A percentile compares a stretch with the other conserved stretches of the same genome.
These are phyloP conservation scores for Aspergillus sp. DNA, from an alignment of 2,329 filamentous ascomycete genomes.

Conservation along the genomic window DNA sequence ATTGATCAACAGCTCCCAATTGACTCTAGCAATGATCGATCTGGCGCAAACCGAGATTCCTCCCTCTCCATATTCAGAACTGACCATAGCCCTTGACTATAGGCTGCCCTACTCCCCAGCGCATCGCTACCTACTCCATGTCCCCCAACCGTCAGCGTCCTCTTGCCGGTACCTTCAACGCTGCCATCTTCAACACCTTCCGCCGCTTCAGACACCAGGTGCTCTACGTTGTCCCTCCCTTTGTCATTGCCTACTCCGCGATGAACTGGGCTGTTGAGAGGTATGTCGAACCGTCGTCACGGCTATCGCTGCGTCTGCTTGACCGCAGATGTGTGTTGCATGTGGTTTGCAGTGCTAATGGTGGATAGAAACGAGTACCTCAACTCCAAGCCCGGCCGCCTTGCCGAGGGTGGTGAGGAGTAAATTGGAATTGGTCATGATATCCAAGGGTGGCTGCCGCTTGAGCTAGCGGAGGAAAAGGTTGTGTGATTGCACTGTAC, in stretches of 20 bases:
- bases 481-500: slow-evolving; percentile 35
- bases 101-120: slow-evolving; percentile 49
- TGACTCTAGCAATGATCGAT: too few species aligned
- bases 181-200: slow-evolving; percentile 93
- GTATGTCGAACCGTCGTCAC: slow-evolving; percentile 51
- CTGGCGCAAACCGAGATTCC: too few species aligned
- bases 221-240: slow-evolving; percentile 80
- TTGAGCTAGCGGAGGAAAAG: slow-evolving; percentile 2
- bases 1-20: too few species aligned
- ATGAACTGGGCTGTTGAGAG: slow-evolving; percentile 90
- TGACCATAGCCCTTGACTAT: slow-evolving; percentile 1
- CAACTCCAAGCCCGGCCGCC: slow-evolving; percentile 49
- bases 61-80: neutral
- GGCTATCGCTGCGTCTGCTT: neutral
- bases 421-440: slow-evolving; percentile 24
- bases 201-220: slow-evolving; percentile 82
- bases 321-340: too few species aligned
- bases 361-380: slow-evolving; percentile 47
- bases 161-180: slow-evolving; percentile 71
- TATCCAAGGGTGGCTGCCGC: neutral
- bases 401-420: slow-evolving; percentile 31
- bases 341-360: neutral
- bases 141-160: slow-evolving; percentile 87
- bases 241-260: slow-evolving; percentile 73
- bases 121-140: slow-evolving; percentile 68